These are phyloP conservation scores for Trypanosoma theileri DNA, from an alignment of 208 protist species.

Conservation along the genomic window DNA sequence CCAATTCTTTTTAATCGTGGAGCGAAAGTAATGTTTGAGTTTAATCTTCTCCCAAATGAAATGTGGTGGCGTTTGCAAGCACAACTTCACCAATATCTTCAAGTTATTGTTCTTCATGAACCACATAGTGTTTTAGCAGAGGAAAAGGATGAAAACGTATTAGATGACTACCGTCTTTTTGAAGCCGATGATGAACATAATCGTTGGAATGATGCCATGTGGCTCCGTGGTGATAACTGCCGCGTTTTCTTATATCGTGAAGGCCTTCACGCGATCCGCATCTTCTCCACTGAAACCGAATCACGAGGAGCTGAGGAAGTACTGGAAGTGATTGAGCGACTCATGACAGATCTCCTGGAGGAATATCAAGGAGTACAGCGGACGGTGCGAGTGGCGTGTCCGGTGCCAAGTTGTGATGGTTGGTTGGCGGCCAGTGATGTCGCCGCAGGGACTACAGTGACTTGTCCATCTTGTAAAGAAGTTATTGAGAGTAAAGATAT, in stretches of 20 bases:
- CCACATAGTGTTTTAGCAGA: constrained; percentile 27
- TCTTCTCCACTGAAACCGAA: constrained; percentile 62
- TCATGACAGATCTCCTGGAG: constrained; percentile 45
- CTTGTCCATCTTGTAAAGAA: constrained; percentile 54
- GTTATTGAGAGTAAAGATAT: constrained; percentile 53
- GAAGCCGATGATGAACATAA: constrained; percentile 86
- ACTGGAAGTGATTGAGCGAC: constrained; percentile 59
- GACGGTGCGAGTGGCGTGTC: constrained; percentile 58
- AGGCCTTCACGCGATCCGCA: constrained; percentile 46
- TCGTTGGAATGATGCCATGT: constrained; percentile 85
- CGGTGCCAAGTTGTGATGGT: constrained; percentile 56
- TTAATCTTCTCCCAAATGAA: constrained; percentile 88
- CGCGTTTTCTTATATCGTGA: constrained; percentile 80
- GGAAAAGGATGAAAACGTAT: constrained; percentile 52
- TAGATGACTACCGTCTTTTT: constrained; percentile 61
- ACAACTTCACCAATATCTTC: constrained; percentile 55
- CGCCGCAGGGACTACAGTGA: constrained; percentile 37
- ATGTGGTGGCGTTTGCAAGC: constrained; percentile 86
- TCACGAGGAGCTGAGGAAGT: constrained; percentile 52
- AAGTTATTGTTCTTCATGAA: constrained; percentile 65
- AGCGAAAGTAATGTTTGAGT: constrained; percentile 66
- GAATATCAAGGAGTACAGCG: constrained; percentile 77
- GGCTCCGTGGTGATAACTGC: constrained; percentile 60
- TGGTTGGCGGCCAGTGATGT: constrained; percentile 63
- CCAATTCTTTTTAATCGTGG: constrained; percentile 82